A percentile compares a stretch with the other conserved stretches of the same genome.
Conservation (phyloP, 257 asterid genomes). For the Plantago elongata region DNA sequence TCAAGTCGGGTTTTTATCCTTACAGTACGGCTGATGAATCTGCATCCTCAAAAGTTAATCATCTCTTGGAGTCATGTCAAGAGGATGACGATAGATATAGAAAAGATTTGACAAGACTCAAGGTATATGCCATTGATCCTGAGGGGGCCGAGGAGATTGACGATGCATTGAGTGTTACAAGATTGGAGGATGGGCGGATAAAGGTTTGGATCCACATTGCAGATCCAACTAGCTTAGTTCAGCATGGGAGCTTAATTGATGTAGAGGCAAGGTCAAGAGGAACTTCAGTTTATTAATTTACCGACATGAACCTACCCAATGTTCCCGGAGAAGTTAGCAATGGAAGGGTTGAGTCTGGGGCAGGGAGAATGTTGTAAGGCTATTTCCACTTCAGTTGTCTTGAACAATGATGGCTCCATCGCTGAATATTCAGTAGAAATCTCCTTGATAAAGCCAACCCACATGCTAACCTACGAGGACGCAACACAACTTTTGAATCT, state of each 20-base stretch:
- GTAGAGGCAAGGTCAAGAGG: constrained; percentile 95
- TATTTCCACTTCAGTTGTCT: constrained; percentile 71
- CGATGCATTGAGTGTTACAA: constrained; percentile 90
- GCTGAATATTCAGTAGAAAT: constrained; percentile 87
- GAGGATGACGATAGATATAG: constrained; percentile 82
- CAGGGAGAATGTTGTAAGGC: constrained; percentile 83
- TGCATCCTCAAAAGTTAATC: constrained; percentile 60
- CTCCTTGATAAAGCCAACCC: constrained; percentile 82
- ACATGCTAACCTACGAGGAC: constrained; percentile 95
- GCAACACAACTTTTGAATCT: constrained; percentile 88
- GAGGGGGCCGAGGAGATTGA: constrained; percentile 99
- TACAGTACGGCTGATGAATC: constrained; percentile 60
- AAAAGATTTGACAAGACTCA: constrained; percentile 71
- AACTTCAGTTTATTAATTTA: constrained; percentile 76
- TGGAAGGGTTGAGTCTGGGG: constrained; percentile 95
- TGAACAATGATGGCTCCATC: constrained; percentile 90
- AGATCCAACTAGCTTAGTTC: constrained; percentile 80
- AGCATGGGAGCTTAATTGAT: constrained; percentile 80
- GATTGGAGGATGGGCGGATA: constrained; percentile 92
- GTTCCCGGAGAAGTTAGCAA: constrained; percentile 94
- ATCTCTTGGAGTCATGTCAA: constrained; percentile 60
- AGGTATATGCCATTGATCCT: constrained; percentile 96
- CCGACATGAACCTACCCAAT: constrained; percentile 94
- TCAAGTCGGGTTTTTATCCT: constrained; percentile 49
- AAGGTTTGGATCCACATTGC: constrained; percentile 95